Percentiles rank a stretch among this genome's conserved stretches.
phyloP scores from a whole-genome alignment of 371 early-diverging fungal genomes.

The Cokeromyces recurvatus region DNA sequence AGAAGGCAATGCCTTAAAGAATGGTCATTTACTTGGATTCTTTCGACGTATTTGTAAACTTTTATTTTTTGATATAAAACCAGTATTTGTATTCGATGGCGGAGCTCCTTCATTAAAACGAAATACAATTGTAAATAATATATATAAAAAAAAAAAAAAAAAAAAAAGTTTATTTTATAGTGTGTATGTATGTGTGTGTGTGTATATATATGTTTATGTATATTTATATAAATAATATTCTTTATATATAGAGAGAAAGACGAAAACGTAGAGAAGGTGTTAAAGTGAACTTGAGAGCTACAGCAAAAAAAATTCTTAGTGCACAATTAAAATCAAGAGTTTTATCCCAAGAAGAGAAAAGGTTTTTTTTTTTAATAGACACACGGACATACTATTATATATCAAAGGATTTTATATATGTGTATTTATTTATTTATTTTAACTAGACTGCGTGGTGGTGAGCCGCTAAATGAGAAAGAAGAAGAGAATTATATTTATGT shows the following conservation, averaged over 20 bases:
- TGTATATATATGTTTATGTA: neutral
- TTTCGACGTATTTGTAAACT: slow-evolving; percentile 92
- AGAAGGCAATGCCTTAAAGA: slow-evolving; percentile 75
- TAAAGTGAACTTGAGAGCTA: slow-evolving; percentile 51
- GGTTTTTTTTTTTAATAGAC: no score
- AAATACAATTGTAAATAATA: slow-evolving; percentile 60
- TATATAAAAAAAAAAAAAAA: no score
- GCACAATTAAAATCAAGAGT: slow-evolving; percentile 71
- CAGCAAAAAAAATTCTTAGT: slow-evolving; percentile 80
- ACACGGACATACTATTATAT: no score
- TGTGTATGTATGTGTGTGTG: no score
- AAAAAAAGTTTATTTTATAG: no score
- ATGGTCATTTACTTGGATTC: slow-evolving; percentile 92
- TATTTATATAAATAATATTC: neutral
- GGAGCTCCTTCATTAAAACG: slow-evolving; percentile 83
- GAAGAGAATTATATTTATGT: slow-evolving; percentile 32
- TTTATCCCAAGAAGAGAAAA: slow-evolving; percentile 42
- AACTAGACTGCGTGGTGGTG: no score
- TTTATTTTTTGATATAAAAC: slow-evolving; percentile 85
- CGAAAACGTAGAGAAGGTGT: slow-evolving; percentile 50
- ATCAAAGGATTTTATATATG: neutral
- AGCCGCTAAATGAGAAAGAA: no score
- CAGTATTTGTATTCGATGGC: slow-evolving; percentile 97
- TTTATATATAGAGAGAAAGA: slow-evolving; percentile 45
- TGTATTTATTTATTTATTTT: no score